Evolutionary conservation across 495 filamentous ascomycete genomes (phyloP).

Genomic region (Chaetomium fimeti): DNA sequence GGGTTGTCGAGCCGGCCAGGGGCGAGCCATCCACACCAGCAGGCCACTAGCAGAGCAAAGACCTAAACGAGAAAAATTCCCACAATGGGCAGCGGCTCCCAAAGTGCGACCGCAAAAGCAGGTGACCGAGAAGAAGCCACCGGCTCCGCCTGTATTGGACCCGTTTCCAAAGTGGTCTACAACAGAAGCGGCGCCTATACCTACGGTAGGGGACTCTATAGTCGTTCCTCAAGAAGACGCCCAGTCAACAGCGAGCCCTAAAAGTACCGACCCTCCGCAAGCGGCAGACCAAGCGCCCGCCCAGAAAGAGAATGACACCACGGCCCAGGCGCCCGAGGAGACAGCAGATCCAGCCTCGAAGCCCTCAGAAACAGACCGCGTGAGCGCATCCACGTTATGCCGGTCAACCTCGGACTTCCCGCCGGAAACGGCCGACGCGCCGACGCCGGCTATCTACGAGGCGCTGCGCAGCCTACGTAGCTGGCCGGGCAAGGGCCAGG

Average conservation of each 20-base stretch:
- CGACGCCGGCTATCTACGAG: constrained; percentile 48
- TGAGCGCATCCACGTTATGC: not conserved
- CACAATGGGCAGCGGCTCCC: not conserved
- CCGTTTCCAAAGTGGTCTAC: not conserved
- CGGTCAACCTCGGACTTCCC: not conserved
- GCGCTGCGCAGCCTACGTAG: constrained; percentile 42
- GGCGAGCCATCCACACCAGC: constrained; percentile 1
- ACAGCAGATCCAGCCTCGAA: not conserved
- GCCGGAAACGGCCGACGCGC: constrained; percentile 1
- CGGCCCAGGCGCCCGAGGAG: not conserved
- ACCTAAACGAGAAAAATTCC: not conserved
- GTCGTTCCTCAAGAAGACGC: not conserved
- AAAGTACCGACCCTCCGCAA: too few species aligned
- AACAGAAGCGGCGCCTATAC: not conserved
- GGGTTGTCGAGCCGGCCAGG: not conserved
- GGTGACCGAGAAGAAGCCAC: not conserved
- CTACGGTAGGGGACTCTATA: not conserved
- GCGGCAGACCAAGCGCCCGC: too few species aligned
- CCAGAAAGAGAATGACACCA: not conserved
- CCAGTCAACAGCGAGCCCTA: not conserved
- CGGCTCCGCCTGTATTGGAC: not conserved
- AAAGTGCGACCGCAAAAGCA: not conserved
- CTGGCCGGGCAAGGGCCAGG: constrained; percentile 11
- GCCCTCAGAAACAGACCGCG: not conserved
- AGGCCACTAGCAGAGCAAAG: not conserved